Evolutionary conservation across 2,329 filamentous ascomycete genomes (phyloP), one percentile per base, ranked within the genome.

Genomic region (Paramyrothecium sp.): DNA sequence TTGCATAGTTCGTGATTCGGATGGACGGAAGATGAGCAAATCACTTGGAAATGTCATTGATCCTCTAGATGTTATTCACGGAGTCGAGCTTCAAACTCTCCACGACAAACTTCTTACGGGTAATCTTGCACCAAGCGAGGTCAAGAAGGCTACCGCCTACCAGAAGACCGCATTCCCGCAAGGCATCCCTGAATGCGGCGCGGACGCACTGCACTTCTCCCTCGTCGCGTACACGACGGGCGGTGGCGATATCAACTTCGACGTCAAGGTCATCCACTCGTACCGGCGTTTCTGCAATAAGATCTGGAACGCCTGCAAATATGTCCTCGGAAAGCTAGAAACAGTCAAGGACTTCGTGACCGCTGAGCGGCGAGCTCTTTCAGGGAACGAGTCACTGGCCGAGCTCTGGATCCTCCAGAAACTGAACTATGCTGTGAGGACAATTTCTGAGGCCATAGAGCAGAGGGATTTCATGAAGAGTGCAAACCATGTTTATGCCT

Each of bases 11-110:
- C 89, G 94, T 70, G 94, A 98, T 71, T 93, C 90, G 0, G 93
- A 98, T 64, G 94, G 94, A 53, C 84, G 94, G 60, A 98, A 98
- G 78, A 96, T 96, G 92, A 92, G 89, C 59, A 96, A 96, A 77
- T 94, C 90, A 20, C 75, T 96, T 22, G 92, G 92, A 49, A 96
- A 96, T 67, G 92, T 96, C 63, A 88, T 96, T 65, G 92, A 96
- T 70, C 92, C 92, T 56, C 80, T 95, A 46, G 92, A 96, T 72
- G 89, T 96, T 59, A 95, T 96, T 74, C 80, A 87, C 59, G 91
- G 92, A 67, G 94, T 94, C 66, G 78, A 83, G 33, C 80, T 96
- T 3, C 79, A 91, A 57, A 77, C 80, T 47, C 82, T 96, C 8
- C 89, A 93, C 66, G 84, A 86, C 56, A 95, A 95, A 77, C 83